Evolutionary conservation across 306 rosid genomes (phyloP).

Genomic region (Sphenostylis stenocarpa): DNA sequence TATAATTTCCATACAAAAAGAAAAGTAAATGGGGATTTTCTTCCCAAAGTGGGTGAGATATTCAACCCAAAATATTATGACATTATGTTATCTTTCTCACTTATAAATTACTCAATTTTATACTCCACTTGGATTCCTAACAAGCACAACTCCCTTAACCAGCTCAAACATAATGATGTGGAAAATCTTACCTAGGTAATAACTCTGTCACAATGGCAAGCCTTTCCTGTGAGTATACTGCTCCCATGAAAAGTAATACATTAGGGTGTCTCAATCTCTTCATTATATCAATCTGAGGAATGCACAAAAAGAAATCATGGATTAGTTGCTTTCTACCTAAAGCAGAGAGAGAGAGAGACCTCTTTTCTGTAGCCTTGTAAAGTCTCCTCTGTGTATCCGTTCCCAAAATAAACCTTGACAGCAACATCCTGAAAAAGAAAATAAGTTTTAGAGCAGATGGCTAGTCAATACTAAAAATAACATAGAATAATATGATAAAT

Average conservation of each 20-base stretch:
- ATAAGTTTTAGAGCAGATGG: conserved; percentile 16
- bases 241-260: conserved; percentile 84
- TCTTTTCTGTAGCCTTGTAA: conserved; percentile 61
- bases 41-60: conserved; percentile 5
- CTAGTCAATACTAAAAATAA: not conserved
- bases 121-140: too few species aligned
- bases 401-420: conserved; percentile 60
- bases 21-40: not conserved
- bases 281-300: conserved; percentile 75
- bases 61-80: too few species aligned
- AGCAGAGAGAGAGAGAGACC: conserved; percentile 40
- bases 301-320: conserved; percentile 14
- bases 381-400: conserved; percentile 53
- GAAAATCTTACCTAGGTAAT: conserved; percentile 62
- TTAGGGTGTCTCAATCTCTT: conserved; percentile 86
- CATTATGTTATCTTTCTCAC: too few species aligned
- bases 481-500: conserved; percentile 21
- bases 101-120: too few species aligned
- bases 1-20: not conserved
- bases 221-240: conserved; percentile 62
- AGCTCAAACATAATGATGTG: conserved; percentile 19
- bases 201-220: conserved; percentile 78
- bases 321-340: conserved; percentile 28
- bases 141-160: conserved; percentile 13
- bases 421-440: conserved; percentile 64